phyloP scores from a whole-genome alignment of 2,329 filamentous ascomycete genomes.

The Pezicula neosporulosa region DNA sequence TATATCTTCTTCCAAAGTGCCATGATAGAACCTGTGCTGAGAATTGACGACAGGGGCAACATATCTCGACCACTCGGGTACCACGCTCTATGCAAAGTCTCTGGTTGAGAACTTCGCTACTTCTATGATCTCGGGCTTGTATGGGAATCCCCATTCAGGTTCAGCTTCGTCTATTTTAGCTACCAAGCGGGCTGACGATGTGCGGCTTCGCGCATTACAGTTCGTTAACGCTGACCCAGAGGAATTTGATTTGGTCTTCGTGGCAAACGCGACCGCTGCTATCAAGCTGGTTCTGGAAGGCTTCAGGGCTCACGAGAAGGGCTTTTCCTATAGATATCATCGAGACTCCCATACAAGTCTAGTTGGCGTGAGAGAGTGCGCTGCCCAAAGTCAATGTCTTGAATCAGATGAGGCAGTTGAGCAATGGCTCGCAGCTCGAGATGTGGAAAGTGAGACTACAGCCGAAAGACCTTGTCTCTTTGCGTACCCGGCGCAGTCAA shows the following conservation, averaged over 20 bases:
- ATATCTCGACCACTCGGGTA: conserved; percentile 95
- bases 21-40: neutral
- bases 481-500: conserved; percentile 87
- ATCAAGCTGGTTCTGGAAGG: conserved; percentile 84
- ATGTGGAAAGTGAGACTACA: conserved; percentile 28
- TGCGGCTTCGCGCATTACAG: conserved; percentile 64
- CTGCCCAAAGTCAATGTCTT: conserved; percentile 63
- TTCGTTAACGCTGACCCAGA: conserved; percentile 81
- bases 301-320: conserved; percentile 62
- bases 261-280: conserved; percentile 86
- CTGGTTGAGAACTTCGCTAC: conserved; percentile 73
- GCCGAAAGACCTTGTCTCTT: conserved; percentile 49
- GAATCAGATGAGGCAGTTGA: conserved; percentile 56
- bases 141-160: conserved; percentile 89
- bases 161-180: conserved; percentile 78
- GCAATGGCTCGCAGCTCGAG: conserved; percentile 51
- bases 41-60: conserved; percentile 50
- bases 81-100: conserved; percentile 78
- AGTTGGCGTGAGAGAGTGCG: conserved; percentile 73
- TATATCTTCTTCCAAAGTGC: conserved; percentile 25
- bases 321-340: conserved; percentile 81
- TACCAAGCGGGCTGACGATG: conserved; percentile 70
- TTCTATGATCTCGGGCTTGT: conserved; percentile 74
- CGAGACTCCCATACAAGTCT: conserved; percentile 81
- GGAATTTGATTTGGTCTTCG: conserved; percentile 85